phyloP scores from a whole-genome alignment of 305 asterid genomes.

The Andrographis paniculata region DNA sequence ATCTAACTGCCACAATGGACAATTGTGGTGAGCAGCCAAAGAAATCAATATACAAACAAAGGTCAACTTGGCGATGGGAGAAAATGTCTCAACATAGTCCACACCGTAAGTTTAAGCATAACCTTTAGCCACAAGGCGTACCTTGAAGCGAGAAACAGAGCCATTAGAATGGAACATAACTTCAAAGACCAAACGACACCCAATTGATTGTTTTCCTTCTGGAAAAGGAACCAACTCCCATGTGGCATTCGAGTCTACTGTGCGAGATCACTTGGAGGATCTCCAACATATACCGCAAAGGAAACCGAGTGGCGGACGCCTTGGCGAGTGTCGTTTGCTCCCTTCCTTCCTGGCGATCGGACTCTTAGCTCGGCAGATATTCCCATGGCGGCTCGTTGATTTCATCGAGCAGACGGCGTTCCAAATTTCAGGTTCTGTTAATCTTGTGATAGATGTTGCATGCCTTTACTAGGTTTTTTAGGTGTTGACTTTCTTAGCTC shows the following conservation, averaged over 20 bases:
- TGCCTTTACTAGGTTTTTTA: too few relatives aligned
- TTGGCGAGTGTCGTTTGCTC: too few relatives aligned
- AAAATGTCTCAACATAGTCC: background rate
- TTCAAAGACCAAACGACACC: background rate
- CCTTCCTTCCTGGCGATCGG: too few relatives aligned
- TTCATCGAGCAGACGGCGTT: too few relatives aligned
- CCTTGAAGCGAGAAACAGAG: background rate
- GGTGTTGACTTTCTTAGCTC: too few relatives aligned
- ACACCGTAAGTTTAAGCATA: background rate
- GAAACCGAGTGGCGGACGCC: too few relatives aligned
- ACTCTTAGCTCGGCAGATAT: too few relatives aligned
- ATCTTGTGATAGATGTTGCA: too few relatives aligned
- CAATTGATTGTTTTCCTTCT: background rate
- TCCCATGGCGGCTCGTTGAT: too few relatives aligned
- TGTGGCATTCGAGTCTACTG: background rate
- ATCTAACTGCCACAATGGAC: background rate
- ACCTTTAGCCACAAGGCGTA: background rate
- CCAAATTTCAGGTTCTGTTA: too few relatives aligned
- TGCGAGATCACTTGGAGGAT: too few relatives aligned
- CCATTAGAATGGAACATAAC: background rate
- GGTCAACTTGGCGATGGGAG: background rate
- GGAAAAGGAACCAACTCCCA: slow-evolving; percentile 1
- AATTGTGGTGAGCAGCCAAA: background rate
- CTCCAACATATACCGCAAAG: too few relatives aligned
- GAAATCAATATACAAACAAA: background rate